Percentiles rank a stretch among this genome's conserved stretches.
Conservation (phyloP, 1,139 yeast genomes). For the Zygotorulaspora mrakii region DNA sequence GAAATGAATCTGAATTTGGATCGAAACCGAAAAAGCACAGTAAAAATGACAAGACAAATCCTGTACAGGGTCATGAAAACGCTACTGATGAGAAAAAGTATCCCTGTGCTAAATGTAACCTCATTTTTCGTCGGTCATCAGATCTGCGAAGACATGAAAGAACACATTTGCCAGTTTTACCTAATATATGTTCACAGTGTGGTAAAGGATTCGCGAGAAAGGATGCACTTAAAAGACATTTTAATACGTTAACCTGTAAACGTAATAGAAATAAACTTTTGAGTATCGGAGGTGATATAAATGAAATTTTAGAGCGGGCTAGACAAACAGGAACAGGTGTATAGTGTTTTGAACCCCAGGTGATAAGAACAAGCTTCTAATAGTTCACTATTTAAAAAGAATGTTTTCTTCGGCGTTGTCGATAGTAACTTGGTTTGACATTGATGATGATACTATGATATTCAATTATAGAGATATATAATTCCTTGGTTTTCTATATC, state of each 20-base stretch:
- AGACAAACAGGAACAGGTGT: constrained; percentile 17
- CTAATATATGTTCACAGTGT: constrained; percentile 62
- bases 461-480: too few species aligned
- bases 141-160: constrained; percentile 35
- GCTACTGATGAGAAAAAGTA: constrained; percentile 14
- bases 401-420: too few species aligned
- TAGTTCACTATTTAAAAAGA: too few species aligned
- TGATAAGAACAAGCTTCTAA: neutral
- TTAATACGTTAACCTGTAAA: constrained; percentile 68
- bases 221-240: constrained; percentile 73
- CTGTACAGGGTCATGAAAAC: constrained; percentile 5
- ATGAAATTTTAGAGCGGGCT: constrained; percentile 30
- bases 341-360: neutral
- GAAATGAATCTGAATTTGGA: neutral
- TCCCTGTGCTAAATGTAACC: constrained; percentile 31
- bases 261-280: constrained; percentile 54
- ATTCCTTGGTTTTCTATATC: too few species aligned
- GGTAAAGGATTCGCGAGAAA: constrained; percentile 80
- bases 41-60: neutral
- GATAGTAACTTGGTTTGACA: too few species aligned
- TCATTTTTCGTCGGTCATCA: constrained; percentile 32
- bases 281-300: constrained; percentile 31
- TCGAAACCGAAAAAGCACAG: neutral
- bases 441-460: too few species aligned
- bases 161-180: constrained; percentile 31